A percentile compares a stretch with the other conserved stretches of the same genome.
Conservation (phyloP, 2,329 filamentous ascomycete species). For the Aspergillus pseudotamarii region DNA sequence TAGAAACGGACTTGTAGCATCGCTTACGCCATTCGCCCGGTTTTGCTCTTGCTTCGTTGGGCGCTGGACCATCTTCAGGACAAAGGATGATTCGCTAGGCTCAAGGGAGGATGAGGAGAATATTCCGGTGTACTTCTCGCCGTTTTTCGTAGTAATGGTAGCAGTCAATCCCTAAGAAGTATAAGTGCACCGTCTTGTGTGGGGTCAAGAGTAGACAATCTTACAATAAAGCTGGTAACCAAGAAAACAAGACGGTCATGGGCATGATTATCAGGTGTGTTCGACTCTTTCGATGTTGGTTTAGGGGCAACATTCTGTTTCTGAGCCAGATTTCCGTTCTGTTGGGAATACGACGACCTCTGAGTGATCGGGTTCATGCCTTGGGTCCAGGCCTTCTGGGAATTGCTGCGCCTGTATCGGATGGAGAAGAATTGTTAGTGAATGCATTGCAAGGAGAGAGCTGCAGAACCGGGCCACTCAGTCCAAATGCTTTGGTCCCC, state of each 20-base stretch:
- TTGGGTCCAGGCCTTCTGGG: conserved; percentile 63
- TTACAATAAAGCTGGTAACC: conserved; percentile 61
- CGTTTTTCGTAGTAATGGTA: conserved; percentile 60
- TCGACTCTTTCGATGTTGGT: conserved; percentile 51
- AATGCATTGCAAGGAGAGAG: conserved; percentile 16
- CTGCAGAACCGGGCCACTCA: neutral
- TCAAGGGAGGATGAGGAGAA: conserved; percentile 61
- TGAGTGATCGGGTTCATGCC: conserved; percentile 65
- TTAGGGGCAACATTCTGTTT: conserved; percentile 46
- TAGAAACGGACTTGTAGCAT: conserved; percentile 42
- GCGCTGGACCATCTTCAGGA: conserved; percentile 68
- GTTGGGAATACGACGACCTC: conserved; percentile 51
- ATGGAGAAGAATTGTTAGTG: conserved; percentile 19
- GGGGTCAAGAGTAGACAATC: conserved; percentile 27
- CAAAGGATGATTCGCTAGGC: conserved; percentile 55
- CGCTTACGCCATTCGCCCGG: conserved; percentile 46
- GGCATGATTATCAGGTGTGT: conserved; percentile 59
- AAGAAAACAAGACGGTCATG: conserved; percentile 64
- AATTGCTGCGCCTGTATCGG: conserved; percentile 52
- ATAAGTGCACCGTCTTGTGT: conserved; percentile 19
- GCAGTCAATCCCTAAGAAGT: conserved; percentile 55
- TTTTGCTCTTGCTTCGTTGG: conserved; percentile 40
- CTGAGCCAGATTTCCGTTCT: conserved; percentile 57
- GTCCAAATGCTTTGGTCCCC: neutral
- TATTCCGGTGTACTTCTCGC: conserved; percentile 64